Conservation (phyloP, 495 filamentous ascomycete genomes). For the Gamarada debralockiae region DNA sequence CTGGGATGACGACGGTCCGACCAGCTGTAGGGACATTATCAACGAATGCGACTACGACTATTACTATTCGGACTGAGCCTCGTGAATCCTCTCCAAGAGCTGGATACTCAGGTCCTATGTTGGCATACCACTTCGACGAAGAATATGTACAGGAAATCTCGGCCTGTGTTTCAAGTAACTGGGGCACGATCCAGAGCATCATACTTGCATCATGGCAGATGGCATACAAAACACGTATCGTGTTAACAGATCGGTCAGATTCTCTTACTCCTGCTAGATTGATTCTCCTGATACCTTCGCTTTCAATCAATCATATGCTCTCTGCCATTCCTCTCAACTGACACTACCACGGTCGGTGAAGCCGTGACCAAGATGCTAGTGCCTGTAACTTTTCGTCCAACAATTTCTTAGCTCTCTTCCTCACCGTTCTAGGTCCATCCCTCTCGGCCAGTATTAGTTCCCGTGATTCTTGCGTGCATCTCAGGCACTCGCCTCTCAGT, state of each 20-base stretch:
- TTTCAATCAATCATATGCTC: too few species aligned
- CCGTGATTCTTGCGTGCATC: slow-evolving; percentile 2
- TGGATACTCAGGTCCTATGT: not conserved
- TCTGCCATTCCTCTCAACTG: too few species aligned
- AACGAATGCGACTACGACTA: not conserved
- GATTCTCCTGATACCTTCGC: too few species aligned
- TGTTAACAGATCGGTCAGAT: too few species aligned
- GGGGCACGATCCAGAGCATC: too few species aligned
- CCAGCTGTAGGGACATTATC: slow-evolving; percentile 5
- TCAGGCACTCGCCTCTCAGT: slow-evolving; percentile 4
- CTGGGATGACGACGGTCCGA: slow-evolving; percentile 6
- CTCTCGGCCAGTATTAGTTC: slow-evolving; percentile 1
- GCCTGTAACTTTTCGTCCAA: slow-evolving; percentile 3
- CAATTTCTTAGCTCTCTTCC: slow-evolving; percentile 8
- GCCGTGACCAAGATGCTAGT: too few species aligned
- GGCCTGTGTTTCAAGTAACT: too few species aligned
- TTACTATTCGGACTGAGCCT: slow-evolving; percentile 2
- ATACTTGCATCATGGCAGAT: too few species aligned
- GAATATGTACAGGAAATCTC: not conserved
- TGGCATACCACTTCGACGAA: not conserved
- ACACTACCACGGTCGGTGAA: too few species aligned
- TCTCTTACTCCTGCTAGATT: too few species aligned
- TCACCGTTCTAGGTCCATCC: not conserved
- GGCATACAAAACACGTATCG: too few species aligned
- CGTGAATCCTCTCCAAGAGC: not conserved